Evolutionary conservation across 1,139 yeast genomes (phyloP).

Genomic region (Nadsonia commutata): DNA sequence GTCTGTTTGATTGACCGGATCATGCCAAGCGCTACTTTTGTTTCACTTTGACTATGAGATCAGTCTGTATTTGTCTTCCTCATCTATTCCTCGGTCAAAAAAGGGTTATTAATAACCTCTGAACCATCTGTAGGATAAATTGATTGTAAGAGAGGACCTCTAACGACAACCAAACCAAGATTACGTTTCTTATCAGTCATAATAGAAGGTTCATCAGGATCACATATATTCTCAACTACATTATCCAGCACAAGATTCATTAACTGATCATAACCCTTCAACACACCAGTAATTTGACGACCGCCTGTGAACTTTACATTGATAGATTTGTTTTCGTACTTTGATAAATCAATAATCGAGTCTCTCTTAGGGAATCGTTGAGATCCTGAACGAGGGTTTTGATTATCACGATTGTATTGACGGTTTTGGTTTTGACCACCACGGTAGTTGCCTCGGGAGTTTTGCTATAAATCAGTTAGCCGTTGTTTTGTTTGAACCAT

Average conservation of each 20-base stretch:
- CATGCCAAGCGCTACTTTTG: too few species aligned
- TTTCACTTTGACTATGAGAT: too few species aligned
- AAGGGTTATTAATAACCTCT: slow-evolving; percentile 35
- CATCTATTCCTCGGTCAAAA: too few species aligned
- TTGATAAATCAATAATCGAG: slow-evolving; percentile 71
- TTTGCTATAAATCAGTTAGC: neutral
- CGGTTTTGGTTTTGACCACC: slow-evolving; percentile 7
- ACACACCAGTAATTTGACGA: slow-evolving; percentile 56
- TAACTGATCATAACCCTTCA: slow-evolving; percentile 83
- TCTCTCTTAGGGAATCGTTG: slow-evolving; percentile 72
- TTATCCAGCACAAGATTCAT: slow-evolving; percentile 88
- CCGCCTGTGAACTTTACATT: slow-evolving; percentile 84
- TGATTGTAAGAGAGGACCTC: slow-evolving; percentile 73
- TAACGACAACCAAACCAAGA: slow-evolving; percentile 65
- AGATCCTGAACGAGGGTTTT: slow-evolving; percentile 24
- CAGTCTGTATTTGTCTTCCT: too few species aligned
- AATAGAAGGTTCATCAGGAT: slow-evolving; percentile 45
- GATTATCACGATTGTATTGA: slow-evolving; percentile 8
- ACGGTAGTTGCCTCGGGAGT: neutral
- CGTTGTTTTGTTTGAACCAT: neutral
- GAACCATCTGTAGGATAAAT: slow-evolving; percentile 78
- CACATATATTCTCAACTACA: slow-evolving; percentile 43
- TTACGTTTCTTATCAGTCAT: slow-evolving; percentile 34
- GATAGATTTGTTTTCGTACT: slow-evolving; percentile 58
- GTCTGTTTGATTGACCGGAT: too few species aligned